Conservation (phyloP, 2,329 filamentous ascomycete species). For the Scytalidium sp. region DNA sequence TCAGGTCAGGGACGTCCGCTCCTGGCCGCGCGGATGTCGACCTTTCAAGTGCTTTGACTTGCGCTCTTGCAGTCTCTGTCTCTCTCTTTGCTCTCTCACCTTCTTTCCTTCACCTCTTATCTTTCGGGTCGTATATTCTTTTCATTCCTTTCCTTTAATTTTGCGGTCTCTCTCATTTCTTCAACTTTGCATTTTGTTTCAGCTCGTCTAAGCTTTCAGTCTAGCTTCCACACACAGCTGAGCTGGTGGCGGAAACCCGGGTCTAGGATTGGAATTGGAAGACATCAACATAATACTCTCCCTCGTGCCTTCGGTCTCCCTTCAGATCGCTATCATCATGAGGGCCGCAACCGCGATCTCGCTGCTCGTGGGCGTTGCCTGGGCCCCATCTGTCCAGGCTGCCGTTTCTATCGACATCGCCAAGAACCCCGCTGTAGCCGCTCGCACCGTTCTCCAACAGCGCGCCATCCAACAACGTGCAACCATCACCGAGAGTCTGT, state of each 20-base stretch:
- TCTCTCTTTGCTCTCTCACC: neutral
- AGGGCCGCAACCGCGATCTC: neutral
- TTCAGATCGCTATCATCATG: neutral
- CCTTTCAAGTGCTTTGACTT: neutral
- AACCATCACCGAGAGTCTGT: conserved; percentile 16
- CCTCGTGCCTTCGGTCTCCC: neutral
- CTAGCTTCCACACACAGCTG: too few relatives aligned
- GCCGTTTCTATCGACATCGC: conserved; percentile 11
- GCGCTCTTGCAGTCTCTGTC: neutral
- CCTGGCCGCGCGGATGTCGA: too few relatives aligned
- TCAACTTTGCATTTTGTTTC: neutral
- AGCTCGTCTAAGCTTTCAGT: neutral
- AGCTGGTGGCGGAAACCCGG: too few relatives aligned
- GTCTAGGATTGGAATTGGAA: neutral
- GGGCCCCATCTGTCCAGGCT: neutral
- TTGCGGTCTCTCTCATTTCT: neutral
- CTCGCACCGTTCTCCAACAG: conserved; percentile 8
- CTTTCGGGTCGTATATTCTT: neutral
- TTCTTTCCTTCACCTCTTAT: neutral
- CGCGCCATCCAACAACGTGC: conserved; percentile 8
- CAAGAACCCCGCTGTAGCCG: conserved; percentile 14
- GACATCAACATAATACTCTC: too few relatives aligned
- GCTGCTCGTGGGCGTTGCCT: neutral
- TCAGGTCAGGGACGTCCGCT: too few relatives aligned
- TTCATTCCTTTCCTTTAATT: neutral